Conservation (phyloP, 176 grass and related monocot species). For the Aegilops tauschii region DNA sequence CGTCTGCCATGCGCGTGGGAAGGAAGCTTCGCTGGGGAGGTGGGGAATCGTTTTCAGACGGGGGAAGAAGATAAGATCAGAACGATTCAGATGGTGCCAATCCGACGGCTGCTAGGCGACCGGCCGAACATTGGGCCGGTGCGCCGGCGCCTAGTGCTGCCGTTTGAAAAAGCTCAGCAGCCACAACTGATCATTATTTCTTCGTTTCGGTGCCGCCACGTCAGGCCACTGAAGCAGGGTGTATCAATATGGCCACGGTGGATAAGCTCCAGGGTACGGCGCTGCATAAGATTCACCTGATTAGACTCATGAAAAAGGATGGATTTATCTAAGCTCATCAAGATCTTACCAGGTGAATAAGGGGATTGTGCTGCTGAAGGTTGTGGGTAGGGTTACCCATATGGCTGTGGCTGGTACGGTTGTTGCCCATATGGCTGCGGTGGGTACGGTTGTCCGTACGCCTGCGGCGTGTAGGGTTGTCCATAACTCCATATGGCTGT, state of each 20-base stretch:
- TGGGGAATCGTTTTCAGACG: too few relatives aligned
- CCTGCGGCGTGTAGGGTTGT: too few relatives aligned
- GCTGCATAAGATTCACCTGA: constrained; percentile 35
- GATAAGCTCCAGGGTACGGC: neutral
- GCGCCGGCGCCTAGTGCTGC: too few relatives aligned
- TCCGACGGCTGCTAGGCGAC: too few relatives aligned
- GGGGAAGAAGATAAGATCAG: too few relatives aligned
- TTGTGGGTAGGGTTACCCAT: constrained; percentile 48
- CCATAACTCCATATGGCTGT: neutral
- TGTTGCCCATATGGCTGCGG: constrained; percentile 27
- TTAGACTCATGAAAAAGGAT: neutral
- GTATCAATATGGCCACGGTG: constrained; percentile 44
- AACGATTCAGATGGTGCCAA: too few relatives aligned
- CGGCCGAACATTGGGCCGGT: too few relatives aligned
- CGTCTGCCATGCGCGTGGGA: too few relatives aligned
- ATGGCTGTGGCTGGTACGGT: constrained; percentile 25
- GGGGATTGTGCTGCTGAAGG: constrained; percentile 33
- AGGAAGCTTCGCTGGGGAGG: too few relatives aligned
- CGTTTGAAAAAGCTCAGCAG: neutral
- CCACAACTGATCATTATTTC: neutral
- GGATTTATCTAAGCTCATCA: neutral
- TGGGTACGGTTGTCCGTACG: constrained; percentile 15
- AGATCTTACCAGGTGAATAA: constrained; percentile 61
- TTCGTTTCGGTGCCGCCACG: neutral
- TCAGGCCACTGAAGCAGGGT: constrained; percentile 10